Base-by-base conservation (phyloP, 306 rosid genomes). In the Quercus aquifolioides region DNA sequence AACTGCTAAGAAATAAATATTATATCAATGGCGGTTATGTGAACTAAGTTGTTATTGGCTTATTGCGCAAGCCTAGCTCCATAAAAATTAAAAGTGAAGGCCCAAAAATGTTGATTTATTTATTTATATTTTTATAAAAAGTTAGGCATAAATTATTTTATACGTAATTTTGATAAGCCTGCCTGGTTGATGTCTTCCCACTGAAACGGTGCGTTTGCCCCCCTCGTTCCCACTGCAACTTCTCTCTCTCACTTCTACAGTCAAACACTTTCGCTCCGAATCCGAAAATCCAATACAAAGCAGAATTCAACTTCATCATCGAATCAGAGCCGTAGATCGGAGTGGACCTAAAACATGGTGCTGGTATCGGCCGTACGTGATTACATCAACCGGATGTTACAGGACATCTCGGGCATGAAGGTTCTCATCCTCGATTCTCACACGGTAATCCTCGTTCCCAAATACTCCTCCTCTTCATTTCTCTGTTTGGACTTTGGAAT, bases 341-440 rank as follows among this genome's bases (percentile, higher is more conserved):
- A 28, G 30, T 28, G 30, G 30, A 28, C 30, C 17, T 31, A 2
- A 4, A 84, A 67, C 73, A 95, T 93, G 99, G 92, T 85, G 84
- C 82, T 93, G 65, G 58, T 89, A 35, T 85, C 99, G 30, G 87
- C 91, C 9, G 97, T 79, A 33, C 96, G 98, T 55, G 99, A 95
- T 74, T 95, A 95, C 84, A 23, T 95, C 59, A 90, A 86, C 80
- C 94, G 97, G 82, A 95, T 95, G 96, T 79, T 95, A 77, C 97
- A 90, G 81, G 98, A 95, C 89, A 95, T 95, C 82, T 95, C 97
- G 58, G 98, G 99, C 88, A 95, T 95, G 99, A 95, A 93, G 78
- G 99, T 93, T 78, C 97, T 95, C 82, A 82, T 95, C 79, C 97
- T 95, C 41, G 99, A 95, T 91, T 91, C 96, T 78, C 91, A 93